phyloP scores from a whole-genome alignment of 192 early-diverging fungal genomes.

The Coemansia sp. region DNA sequence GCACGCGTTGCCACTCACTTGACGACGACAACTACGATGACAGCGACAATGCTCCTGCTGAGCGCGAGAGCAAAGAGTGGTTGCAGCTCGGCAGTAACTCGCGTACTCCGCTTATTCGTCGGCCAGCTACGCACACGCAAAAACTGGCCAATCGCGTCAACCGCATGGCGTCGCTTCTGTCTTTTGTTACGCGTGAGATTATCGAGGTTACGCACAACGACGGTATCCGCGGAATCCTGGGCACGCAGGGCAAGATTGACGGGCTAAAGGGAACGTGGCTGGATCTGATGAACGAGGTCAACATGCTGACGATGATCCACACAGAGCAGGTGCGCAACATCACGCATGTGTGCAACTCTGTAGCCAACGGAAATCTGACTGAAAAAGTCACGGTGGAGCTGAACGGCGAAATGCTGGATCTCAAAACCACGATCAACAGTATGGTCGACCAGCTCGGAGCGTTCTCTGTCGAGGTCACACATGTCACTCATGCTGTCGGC shows the following conservation, averaged over 20 bases:
- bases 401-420: conserved; percentile 62
- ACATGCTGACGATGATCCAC: conserved; percentile 58
- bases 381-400: conserved; percentile 58
- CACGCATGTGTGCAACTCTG: conserved; percentile 58
- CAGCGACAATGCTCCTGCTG: neutral
- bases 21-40: neutral
- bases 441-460: conserved; percentile 55
- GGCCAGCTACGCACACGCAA: conserved; percentile 42
- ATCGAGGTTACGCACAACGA: conserved; percentile 70
- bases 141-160: conserved; percentile 51
- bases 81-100: conserved; percentile 14
- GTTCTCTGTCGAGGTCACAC: conserved; percentile 55
- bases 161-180: conserved; percentile 52
- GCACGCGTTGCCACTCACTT: conserved; percentile 44
- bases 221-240: conserved; percentile 67
- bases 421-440: conserved; percentile 52
- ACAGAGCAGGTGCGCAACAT: conserved; percentile 59
- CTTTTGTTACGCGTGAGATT: conserved; percentile 57
- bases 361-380: conserved; percentile 60
- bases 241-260: conserved; percentile 39
- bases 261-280: conserved; percentile 19
- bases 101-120: conserved; percentile 35
- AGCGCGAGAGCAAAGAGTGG: conserved; percentile 28
- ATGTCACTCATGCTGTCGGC: conserved; percentile 59
- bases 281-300: conserved; percentile 52